Percentiles rank a stretch among this genome's conserved stretches.
Conservation (phyloP, 768 basidiomycete genomes). For the Cystofilobasidium ferigula region DNA sequence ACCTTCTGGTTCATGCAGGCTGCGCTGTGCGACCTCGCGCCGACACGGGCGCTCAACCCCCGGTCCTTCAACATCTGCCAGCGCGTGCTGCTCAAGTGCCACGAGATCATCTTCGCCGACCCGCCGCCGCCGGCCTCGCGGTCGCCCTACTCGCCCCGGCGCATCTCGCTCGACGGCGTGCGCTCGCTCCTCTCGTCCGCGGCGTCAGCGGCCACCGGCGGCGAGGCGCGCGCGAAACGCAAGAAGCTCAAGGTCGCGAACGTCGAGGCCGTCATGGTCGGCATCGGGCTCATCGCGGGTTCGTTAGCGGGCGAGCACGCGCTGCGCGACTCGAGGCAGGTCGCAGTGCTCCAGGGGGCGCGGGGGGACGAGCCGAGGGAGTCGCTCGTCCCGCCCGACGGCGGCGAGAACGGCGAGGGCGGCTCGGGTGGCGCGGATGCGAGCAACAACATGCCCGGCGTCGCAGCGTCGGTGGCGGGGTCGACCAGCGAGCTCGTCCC, state of each 20-base stretch:
- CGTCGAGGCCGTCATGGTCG: background rate
- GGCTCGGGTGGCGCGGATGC: background rate
- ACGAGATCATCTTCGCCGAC: constrained; percentile 92
- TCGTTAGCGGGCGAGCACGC: background rate
- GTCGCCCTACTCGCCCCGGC: constrained; percentile 32
- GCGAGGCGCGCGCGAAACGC: background rate
- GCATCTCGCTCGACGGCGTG: constrained; percentile 7
- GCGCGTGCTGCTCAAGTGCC: constrained; percentile 76
- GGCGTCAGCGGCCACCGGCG: background rate
- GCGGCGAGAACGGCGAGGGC: background rate
- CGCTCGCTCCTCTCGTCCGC: too few species aligned
- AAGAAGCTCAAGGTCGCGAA: constrained; percentile 7
- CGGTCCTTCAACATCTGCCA: constrained; percentile 82
- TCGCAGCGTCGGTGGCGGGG: too few species aligned
- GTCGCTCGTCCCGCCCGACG: background rate
- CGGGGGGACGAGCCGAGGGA: background rate
- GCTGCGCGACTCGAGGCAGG: background rate
- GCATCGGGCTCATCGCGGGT: background rate
- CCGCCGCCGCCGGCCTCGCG: constrained; percentile 51
- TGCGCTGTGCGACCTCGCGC: constrained; percentile 66
- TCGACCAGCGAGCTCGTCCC: too few species aligned
- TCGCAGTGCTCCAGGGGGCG: background rate
- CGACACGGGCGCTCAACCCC: constrained; percentile 48
- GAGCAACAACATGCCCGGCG: background rate
- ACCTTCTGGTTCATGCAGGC: constrained; percentile 99